Evolutionary conservation across 2,329 filamentous ascomycete species (phyloP), one percentile per base, ranked within the genome.

Genomic region (Colletotrichum tanaceti): DNA sequence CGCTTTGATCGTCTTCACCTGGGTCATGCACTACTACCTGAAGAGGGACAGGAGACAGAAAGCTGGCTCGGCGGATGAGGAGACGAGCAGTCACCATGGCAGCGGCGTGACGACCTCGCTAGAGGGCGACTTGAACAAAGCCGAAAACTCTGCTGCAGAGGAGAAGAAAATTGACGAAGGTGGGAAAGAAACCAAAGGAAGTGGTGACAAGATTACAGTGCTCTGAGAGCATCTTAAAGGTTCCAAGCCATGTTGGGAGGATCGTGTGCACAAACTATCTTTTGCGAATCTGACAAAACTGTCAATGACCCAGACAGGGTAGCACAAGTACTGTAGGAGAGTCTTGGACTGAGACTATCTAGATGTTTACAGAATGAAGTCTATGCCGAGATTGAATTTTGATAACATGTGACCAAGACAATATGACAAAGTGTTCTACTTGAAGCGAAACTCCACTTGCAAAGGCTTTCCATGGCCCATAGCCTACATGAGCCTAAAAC

Each of bases 11-110:
- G 4, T 54, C 5, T 65, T 63, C 39, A 59, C 65, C 11, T 58
- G 62, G 49, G 47, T 68, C 13, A 63, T 68, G 47, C 62, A 65
- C 38, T 60, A 55, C 14, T 68, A 68, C 5, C 22, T 68, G 39
- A 59, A 65, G 43, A 58, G 61, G 9, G 61, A 64, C 28, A 58
- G 43, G 43, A 58, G 24, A 13, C 22, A 52, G 4, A 54, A 58
- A 6, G 7, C n/a, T 3, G 18, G 35, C 4, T 10, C 14, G 5
- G 6, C 53, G 0, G 46, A 58, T 0, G 61, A 52, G n/a, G 61
- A 64, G 14, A 50, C 61, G 4, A 41, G 24, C 4, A 18, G 11
- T 13, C 24, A 13, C 4, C 22, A 49, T 3, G 32, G 24, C 28
- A 47, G 3, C 18, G 50, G 20, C 0, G 18, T 13, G 9, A 22